These are phyloP conservation scores for Mycena vulgaris DNA, from an alignment of 768 basidiomycete species.

Conservation along the genomic window DNA sequence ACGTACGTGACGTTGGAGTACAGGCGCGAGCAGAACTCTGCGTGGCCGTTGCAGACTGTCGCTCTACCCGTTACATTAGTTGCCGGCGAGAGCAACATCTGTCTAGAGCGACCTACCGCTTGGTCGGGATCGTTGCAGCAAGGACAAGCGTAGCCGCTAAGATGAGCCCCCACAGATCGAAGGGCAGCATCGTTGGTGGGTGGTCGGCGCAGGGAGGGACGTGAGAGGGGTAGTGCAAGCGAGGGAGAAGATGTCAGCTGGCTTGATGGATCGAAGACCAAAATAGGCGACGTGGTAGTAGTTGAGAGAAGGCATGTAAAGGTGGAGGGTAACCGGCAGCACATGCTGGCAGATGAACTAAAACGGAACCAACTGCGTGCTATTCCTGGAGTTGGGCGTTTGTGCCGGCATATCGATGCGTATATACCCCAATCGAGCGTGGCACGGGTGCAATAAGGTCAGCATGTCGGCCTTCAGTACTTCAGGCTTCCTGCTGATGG, in stretches of 20 bases:
- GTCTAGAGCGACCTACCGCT: background rate
- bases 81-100: background rate
- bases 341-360: too few species aligned
- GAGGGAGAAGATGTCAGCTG: slow-evolving; percentile 10
- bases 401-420: too few species aligned
- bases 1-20: slow-evolving; percentile 69
- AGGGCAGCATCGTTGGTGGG: slow-evolving; percentile 14
- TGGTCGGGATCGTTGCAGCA: background rate
- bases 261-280: background rate
- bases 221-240: background rate
- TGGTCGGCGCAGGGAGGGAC: background rate
- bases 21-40: slow-evolving; percentile 70
- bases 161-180: slow-evolving; percentile 10
- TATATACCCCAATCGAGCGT: too few species aligned
- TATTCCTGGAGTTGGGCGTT: too few species aligned
- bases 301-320: background rate
- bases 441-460: too few species aligned
- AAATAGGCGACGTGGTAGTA: slow-evolving; percentile 16
- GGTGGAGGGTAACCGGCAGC: background rate
- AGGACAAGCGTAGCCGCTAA: background rate
- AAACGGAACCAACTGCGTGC: too few species aligned
- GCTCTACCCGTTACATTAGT: slow-evolving; percentile 46
- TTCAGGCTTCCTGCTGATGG: too few species aligned
- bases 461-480: too few species aligned
- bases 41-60: slow-evolving; percentile 74